These are phyloP conservation scores for Eucalyptus rudis DNA, from an alignment of 345 rosid species.

Conservation along the genomic window DNA sequence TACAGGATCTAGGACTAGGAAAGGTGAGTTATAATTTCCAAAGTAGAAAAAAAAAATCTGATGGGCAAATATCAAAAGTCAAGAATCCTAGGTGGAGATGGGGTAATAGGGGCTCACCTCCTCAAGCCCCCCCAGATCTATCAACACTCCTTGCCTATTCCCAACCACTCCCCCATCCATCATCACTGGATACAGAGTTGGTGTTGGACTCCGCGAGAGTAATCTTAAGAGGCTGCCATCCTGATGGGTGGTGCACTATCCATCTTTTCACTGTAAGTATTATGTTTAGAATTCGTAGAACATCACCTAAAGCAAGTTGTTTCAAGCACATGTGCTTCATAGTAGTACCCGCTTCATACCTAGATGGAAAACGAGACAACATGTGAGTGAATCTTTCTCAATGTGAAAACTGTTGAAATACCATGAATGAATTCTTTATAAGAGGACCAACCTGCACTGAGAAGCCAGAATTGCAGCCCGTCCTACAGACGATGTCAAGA, in stretches of 20 bases:
- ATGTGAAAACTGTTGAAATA: background rate
- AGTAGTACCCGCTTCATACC: conserved; percentile 26
- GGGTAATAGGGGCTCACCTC: background rate
- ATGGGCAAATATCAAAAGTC: background rate
- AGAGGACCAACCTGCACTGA: conserved; percentile 19
- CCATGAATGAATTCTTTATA: background rate
- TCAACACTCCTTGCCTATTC: background rate
- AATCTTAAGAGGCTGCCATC: conserved; percentile 32
- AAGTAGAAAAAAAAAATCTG: background rate
- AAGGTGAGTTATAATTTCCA: background rate
- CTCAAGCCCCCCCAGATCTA: background rate
- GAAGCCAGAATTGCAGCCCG: conserved; percentile 27
- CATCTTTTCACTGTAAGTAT: conserved; percentile 9
- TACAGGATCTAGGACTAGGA: background rate
- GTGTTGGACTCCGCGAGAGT: background rate
- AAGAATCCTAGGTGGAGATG: background rate
- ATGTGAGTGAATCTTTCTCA: background rate
- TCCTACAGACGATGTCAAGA: conserved; percentile 15
- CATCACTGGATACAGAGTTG: background rate
- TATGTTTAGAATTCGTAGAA: conserved; percentile 22
- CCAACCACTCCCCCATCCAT: background rate
- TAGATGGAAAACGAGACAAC: background rate
- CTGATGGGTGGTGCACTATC: conserved; percentile 16
- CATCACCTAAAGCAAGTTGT: conserved; percentile 16
- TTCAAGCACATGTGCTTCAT: conserved; percentile 24